phyloP scores from a whole-genome alignment of 495 filamentous ascomycete species.

The Hypomontagnella submonticulosa region DNA sequence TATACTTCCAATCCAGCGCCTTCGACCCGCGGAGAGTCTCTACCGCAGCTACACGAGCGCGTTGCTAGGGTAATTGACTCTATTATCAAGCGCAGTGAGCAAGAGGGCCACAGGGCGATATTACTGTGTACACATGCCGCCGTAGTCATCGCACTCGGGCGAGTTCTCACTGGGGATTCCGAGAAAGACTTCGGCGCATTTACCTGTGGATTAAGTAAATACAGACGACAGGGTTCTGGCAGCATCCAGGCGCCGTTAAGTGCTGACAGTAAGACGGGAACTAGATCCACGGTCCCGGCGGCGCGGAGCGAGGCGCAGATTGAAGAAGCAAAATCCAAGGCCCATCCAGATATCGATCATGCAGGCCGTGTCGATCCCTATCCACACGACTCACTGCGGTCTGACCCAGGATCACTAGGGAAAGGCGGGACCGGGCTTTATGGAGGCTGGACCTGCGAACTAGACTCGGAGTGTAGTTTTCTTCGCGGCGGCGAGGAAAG shows the following conservation, averaged over 20 bases:
- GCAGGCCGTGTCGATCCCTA: slow-evolving; percentile 48
- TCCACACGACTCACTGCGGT: slow-evolving; percentile 45
- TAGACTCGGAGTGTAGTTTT: slow-evolving; percentile 86
- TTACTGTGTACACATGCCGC: slow-evolving; percentile 93
- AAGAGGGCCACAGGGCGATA: slow-evolving; percentile 69
- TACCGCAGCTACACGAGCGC: slow-evolving; percentile 82
- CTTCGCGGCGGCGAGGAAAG: slow-evolving; percentile 84
- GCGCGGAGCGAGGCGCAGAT: slow-evolving; percentile 41
- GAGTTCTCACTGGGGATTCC: slow-evolving; percentile 77
- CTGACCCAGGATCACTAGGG: slow-evolving; percentile 66
- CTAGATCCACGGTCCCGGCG: slow-evolving; percentile 6
- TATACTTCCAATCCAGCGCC: slow-evolving; percentile 73
- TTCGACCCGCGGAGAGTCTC: slow-evolving; percentile 75
- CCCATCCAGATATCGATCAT: slow-evolving; percentile 40
- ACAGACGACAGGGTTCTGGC: slow-evolving; percentile 44
- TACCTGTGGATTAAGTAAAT: slow-evolving; percentile 80
- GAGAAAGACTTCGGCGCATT: slow-evolving; percentile 86
- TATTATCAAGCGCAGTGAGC: slow-evolving; percentile 78
- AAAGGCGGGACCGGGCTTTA: slow-evolving; percentile 71
- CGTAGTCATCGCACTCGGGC: slow-evolving; percentile 82
- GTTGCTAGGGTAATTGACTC: slow-evolving; percentile 73
- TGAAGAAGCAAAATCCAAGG: slow-evolving; percentile 37
- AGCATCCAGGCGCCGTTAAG: background rate
- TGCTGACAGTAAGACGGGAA: slow-evolving; percentile 7
- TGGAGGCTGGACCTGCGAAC: slow-evolving; percentile 82